These are phyloP conservation scores for Zopfia rhizophila DNA, from an alignment of 2,329 filamentous ascomycete genomes.

Conservation along the genomic window DNA sequence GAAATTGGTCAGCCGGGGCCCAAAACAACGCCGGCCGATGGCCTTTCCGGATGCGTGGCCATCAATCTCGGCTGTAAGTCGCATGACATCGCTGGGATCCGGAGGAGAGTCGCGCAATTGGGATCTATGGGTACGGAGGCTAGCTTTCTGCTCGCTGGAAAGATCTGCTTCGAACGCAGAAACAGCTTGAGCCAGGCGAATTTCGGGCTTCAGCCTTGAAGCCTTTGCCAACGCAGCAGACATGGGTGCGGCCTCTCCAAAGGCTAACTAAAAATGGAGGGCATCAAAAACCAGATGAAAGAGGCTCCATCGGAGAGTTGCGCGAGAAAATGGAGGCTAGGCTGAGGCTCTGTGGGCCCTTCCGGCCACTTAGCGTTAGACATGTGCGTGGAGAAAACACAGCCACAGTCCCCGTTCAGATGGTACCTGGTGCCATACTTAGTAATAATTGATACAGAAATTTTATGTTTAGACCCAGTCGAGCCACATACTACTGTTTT, in stretches of 20 bases:
- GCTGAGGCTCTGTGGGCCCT: too few relatives aligned
- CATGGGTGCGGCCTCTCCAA: constrained; percentile 18
- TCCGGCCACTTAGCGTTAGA: too few relatives aligned
- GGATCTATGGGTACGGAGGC: constrained; percentile 33
- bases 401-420: too few relatives aligned
- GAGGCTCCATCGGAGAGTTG: too few relatives aligned
- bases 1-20: constrained; percentile 51
- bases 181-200: constrained; percentile 55
- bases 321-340: too few relatives aligned
- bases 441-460: too few relatives aligned
- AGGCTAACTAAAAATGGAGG: too few relatives aligned
- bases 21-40: constrained; percentile 50
- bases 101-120: constrained; percentile 36
- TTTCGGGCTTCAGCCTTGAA: constrained; percentile 47
- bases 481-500: too few relatives aligned
- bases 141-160: constrained; percentile 47
- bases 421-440: too few relatives aligned
- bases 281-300: too few relatives aligned
- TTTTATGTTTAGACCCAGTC: too few relatives aligned
- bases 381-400: too few relatives aligned
- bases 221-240: constrained; percentile 18
- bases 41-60: constrained; percentile 6
- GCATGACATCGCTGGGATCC: constrained; percentile 51
- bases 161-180: constrained; percentile 54
- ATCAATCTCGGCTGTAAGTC: constrained; percentile 52